Base-by-base conservation (phyloP, 2,329 filamentous ascomycete species). In the Diplodia mutila region DNA sequence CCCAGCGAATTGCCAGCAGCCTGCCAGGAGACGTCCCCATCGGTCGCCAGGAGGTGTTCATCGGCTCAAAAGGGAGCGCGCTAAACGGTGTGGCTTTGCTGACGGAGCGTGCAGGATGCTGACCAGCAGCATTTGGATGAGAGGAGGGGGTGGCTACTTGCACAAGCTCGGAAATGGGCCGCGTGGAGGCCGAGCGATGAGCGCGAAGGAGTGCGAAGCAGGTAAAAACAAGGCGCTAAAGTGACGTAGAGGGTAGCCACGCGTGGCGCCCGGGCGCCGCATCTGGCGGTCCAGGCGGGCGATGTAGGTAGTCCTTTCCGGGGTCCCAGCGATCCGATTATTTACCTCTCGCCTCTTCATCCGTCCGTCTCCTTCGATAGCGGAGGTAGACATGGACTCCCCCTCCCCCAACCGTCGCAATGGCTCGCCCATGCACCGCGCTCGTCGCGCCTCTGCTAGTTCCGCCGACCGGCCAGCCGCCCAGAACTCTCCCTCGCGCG, bases 211-310 rank as follows among this genome's bases (percentile, higher is more conserved):
- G 34, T 37, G 34, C 9, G 34, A 11, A 37, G 34, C 34, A 55
- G 21, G 18, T 12, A 32, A 32, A 59, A n/a, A 1, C 39, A 21
- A 21, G 59, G 59, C 59, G 59, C 59, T 63, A 63, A 63, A 63
- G 46, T 63, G 59, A 63, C 59, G 59, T 63, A 63, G 42, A 37
- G 52, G 29, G 27, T 23, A 51, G 59, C 59, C 59, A 63, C 42
- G 39, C 59, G 59, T 63, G 59, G 59, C 59, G 59, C 42, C 59
- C 59, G 59, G 27, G 59, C 59, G 59, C 59, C 29, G 59, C 59
- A 63, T 34, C 25, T 51, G 46, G 59, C 34, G 55, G 11, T 39
- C 32, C 54, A 42, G 55, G 14, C 54, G 54, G 52, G 52, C 18
- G n/a, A n/a, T n/a, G n/a, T 27, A 34, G 8, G 52, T n/a, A 51